These are phyloP conservation scores for Chiua virens DNA, from an alignment of 768 basidiomycete genomes.

Conservation along the genomic window DNA sequence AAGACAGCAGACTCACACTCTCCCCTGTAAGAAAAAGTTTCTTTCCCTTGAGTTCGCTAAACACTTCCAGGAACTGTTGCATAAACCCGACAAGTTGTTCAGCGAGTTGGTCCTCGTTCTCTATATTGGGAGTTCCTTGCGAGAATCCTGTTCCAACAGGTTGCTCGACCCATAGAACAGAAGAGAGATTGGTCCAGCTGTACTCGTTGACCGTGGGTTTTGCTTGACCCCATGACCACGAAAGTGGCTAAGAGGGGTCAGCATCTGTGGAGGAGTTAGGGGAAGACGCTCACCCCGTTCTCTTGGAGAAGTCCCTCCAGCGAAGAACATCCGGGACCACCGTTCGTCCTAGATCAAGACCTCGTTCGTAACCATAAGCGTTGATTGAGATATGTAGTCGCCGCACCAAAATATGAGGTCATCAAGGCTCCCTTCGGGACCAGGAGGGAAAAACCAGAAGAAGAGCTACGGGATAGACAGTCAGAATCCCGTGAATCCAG, in stretches of 20 bases:
- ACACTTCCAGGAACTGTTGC: conserved; percentile 74
- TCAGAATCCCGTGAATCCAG: not conserved
- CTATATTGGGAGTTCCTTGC: conserved; percentile 63
- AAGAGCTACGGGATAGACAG: conserved; percentile 51
- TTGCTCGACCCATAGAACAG: conserved; percentile 73
- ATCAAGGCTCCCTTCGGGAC: conserved; percentile 66
- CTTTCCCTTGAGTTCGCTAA: conserved; percentile 70
- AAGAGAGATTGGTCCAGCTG: conserved; percentile 82
- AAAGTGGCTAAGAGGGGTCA: conserved; percentile 51
- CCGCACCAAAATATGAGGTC: conserved; percentile 75
- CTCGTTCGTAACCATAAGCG: not conserved
- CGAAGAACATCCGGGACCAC: conserved; percentile 79
- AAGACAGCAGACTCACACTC: conserved; percentile 53
- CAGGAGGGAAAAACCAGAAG: conserved; percentile 86
- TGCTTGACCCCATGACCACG: conserved; percentile 64
- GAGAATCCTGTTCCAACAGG: conserved; percentile 81
- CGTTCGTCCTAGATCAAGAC: conserved; percentile 58
- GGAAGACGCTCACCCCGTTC: conserved; percentile 56
- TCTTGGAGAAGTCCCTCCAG: conserved; percentile 72
- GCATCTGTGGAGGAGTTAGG: conserved; percentile 20
- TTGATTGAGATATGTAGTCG: too few relatives aligned
- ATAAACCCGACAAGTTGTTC: conserved; percentile 57
- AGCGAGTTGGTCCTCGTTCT: conserved; percentile 58
- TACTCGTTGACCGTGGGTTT: conserved; percentile 61
- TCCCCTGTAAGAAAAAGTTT: conserved; percentile 71